Base-by-base conservation (phyloP, 768 basidiomycete genomes). In the Termitomyces sp. region DNA sequence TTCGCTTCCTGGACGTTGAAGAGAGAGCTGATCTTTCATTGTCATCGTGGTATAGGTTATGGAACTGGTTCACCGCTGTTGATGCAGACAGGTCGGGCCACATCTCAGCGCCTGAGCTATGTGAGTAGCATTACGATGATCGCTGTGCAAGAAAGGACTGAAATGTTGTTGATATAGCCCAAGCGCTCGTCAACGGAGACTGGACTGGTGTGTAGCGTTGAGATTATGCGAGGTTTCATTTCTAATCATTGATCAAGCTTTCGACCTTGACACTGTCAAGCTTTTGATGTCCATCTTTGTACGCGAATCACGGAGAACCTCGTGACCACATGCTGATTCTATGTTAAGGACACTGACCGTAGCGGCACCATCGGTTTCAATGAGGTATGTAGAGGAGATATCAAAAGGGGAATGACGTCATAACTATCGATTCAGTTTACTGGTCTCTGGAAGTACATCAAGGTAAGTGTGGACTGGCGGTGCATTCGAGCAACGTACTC, bases 181-280 rank as follows among this genome's bases (percentile, higher is more conserved):
- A 71, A 39, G 75, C 78, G 6, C 63, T 80, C 54, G 73, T 81
- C 48, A 79, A 78, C 64, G 75, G 90, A 38, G 88, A 93, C 64
- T 91, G 88, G 88, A 80, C 79, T 60, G 82, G 90, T 91, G 60
- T 68, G 90, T 76, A 22, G 27, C 7, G 20, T 53, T 20, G 6
- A 1, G 36, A 15, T 23, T 11, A n/a, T 45, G 36, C 18, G 10
- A 12, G 31, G 18, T 33, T 18, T 20, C 50, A 36, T 25, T n/a
- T 31, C 40, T 15, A 48, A 57, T 54, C 18, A 22, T 27, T 13
- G 29, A 18, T 46, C 36, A 51, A 90, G 89, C 85, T 5, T 93
- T 93, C 63, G 91, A 92, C 71, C 72, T 89, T 52, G 91, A 92
- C 63, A 93, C 91, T 23, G 87, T 92, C 68, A 91, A 90, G 74